Evolutionary conservation across 352 stramenopile species (phyloP).

Genomic region (Globisporangium abappressorium): DNA sequence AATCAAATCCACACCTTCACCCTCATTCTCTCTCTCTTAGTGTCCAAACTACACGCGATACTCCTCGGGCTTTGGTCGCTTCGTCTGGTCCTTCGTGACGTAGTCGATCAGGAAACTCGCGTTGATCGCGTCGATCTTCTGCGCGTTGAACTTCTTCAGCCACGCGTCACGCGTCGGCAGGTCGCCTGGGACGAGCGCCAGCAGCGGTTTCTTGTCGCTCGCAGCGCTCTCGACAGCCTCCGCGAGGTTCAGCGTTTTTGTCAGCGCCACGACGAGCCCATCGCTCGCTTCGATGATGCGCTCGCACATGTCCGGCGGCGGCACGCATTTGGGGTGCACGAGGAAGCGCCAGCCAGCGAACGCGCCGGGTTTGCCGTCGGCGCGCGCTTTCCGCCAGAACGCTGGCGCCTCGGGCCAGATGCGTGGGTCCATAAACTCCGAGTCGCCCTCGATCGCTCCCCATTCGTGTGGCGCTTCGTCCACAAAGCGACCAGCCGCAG

Average conservation of each 20-base stretch:
- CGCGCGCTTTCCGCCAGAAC: constrained; percentile 68
- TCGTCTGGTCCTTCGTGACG: constrained; percentile 77
- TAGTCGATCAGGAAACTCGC: constrained; percentile 84
- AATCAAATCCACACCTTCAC: background rate
- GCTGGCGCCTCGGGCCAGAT: constrained; percentile 62
- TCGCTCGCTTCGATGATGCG: constrained; percentile 59
- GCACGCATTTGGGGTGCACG: constrained; percentile 69
- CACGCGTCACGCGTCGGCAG: constrained; percentile 58
- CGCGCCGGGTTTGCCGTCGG: constrained; percentile 41
- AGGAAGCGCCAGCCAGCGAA: constrained; percentile 73
- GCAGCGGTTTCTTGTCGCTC: constrained; percentile 40
- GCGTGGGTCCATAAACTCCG: constrained; percentile 65
- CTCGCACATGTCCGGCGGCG: constrained; percentile 79
- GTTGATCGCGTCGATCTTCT: constrained; percentile 72
- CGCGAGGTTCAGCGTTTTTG: constrained; percentile 49
- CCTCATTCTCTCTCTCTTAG: background rate
- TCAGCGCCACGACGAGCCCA: constrained; percentile 58
- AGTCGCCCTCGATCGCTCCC: constrained; percentile 48
- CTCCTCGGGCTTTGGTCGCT: constrained; percentile 41
- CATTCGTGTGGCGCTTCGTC: constrained; percentile 73
- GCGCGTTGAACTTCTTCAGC: constrained; percentile 67
- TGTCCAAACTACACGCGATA: constrained; percentile 41
- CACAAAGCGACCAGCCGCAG: constrained; percentile 63
- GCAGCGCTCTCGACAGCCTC: constrained; percentile 21
- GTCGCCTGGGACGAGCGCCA: constrained; percentile 57